phyloP scores from a whole-genome alignment of 2,329 filamentous ascomycete genomes.

The Fusarium oligoseptatum region DNA sequence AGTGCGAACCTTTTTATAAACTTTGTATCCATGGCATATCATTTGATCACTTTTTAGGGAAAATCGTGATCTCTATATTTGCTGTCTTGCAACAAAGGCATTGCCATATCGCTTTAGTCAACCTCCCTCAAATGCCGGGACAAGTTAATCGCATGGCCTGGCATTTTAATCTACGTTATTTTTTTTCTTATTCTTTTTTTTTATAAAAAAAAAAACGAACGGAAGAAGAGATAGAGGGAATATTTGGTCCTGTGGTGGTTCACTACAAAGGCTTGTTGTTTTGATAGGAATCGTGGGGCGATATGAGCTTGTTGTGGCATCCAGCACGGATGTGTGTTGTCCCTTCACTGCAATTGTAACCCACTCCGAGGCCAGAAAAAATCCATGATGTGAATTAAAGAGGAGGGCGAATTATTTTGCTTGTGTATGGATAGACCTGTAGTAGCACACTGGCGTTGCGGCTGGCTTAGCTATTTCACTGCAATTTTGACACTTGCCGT shows the following conservation, averaged over 20 bases:
- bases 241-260: background rate
- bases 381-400: background rate
- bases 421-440: background rate
- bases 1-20: background rate
- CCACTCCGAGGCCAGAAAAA: background rate
- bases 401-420: background rate
- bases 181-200: too few relatives aligned
- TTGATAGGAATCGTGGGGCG: background rate
- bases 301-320: too few relatives aligned
- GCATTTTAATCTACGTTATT: background rate
- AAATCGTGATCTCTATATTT: background rate
- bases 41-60: background rate
- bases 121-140: background rate
- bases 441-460: background rate
- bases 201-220: background rate
- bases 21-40: background rate
- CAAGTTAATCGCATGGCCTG: background rate
- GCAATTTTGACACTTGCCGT: background rate
- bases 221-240: background rate
- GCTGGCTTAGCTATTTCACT: background rate
- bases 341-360: background rate
- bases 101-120: background rate
- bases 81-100: background rate
- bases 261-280: background rate
- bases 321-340: too few relatives aligned